A percentile compares a stretch with the other conserved stretches of the same genome.
phyloP scores from a whole-genome alignment of 768 basidiomycete genomes.

The Russula abietina region DNA sequence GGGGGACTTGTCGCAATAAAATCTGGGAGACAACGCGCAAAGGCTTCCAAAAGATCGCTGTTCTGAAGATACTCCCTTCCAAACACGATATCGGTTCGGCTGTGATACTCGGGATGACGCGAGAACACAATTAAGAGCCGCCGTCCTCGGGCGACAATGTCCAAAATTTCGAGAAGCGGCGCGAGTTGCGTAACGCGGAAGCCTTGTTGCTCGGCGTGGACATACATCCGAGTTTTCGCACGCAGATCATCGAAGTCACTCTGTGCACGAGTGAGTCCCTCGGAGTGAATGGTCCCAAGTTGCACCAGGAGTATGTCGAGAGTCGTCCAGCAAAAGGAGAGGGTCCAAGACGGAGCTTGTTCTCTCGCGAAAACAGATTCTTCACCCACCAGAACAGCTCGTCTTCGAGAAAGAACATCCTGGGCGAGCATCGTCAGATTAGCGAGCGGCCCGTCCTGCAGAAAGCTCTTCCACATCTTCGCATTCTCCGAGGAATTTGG shows the following conservation, averaged over 20 bases:
- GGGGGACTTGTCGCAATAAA: neutral
- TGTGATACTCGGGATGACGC: neutral
- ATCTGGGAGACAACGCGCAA: slow-evolving; percentile 4
- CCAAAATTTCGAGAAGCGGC: slow-evolving; percentile 10
- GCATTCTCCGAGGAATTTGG: neutral
- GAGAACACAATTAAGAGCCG: neutral
- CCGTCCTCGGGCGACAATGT: neutral
- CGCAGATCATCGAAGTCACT: neutral
- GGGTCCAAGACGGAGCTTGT: neutral
- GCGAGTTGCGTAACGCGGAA: slow-evolving; percentile 1
- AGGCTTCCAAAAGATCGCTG: neutral
- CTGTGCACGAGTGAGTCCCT: neutral
- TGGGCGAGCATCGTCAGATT: slow-evolving; percentile 5
- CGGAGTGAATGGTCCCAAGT: neutral
- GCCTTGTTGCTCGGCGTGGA: neutral
- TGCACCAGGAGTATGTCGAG: slow-evolving; percentile 8
- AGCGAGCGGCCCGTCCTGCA: slow-evolving; percentile 6
- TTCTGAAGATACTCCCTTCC: too few species aligned
- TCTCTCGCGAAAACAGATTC: neutral
- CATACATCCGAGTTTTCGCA: neutral
- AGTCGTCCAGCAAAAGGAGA: slow-evolving; percentile 13
- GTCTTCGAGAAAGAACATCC: neutral
- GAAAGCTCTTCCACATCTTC: neutral
- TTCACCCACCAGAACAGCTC: too few species aligned
- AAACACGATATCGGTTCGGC: too few species aligned